Evolutionary conservation across 257 asterid genomes (phyloP).

Genomic region (Datura wrightii): DNA sequence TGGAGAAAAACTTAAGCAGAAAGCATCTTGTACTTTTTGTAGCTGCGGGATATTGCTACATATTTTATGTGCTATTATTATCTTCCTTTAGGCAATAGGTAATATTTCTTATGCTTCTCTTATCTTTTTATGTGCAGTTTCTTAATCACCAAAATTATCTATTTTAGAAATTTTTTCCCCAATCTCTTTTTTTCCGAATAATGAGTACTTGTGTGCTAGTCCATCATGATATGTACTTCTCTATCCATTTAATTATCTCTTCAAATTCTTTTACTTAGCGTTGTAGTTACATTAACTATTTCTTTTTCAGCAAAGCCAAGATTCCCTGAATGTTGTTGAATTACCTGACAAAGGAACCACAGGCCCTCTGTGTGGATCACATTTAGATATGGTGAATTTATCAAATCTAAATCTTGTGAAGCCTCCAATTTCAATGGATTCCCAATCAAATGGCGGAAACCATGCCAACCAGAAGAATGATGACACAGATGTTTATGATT

Average conservation of each 20-base stretch:
- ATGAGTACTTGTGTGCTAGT: background rate
- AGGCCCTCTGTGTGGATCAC: constrained; percentile 34
- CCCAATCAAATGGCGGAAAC: constrained; percentile 49
- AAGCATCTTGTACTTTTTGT: background rate
- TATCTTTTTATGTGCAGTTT: background rate
- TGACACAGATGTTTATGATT: constrained; percentile 47
- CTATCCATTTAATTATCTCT: background rate
- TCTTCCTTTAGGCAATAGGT: background rate
- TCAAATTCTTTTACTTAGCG: background rate
- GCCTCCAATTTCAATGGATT: constrained; percentile 49
- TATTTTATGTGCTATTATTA: background rate
- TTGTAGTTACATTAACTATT: background rate
- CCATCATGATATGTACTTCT: background rate
- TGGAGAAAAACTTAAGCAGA: background rate
- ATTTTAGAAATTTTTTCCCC: background rate
- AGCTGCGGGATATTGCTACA: background rate
- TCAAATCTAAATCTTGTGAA: constrained; percentile 50
- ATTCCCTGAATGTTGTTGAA: constrained; percentile 30
- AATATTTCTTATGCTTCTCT: background rate
- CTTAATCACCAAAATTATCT: background rate
- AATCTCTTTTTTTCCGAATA: background rate
- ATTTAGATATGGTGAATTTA: constrained; percentile 24
- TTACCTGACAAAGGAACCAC: constrained; percentile 35
- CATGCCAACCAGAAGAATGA: constrained; percentile 53
- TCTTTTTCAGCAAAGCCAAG: constrained; percentile 42